Evolutionary conservation across 495 filamentous ascomycete species (phyloP).

Genomic region (Tuber calosporum): DNA sequence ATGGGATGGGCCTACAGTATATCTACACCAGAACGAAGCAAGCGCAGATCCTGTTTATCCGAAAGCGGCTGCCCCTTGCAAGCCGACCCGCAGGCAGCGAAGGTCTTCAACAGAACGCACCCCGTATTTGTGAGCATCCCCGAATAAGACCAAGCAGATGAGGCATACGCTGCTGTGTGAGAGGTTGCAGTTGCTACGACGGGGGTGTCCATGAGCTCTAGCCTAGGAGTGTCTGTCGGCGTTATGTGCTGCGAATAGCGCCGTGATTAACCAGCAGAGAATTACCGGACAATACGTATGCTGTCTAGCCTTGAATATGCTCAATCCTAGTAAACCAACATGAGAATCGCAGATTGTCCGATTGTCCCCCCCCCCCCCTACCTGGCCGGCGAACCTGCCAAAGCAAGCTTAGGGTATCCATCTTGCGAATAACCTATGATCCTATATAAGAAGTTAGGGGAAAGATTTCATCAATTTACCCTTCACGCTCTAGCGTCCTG

Average conservation of each 20-base stretch:
- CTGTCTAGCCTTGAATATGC: neutral
- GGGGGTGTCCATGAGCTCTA: conserved; percentile 49
- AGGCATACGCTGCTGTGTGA: conserved; percentile 48
- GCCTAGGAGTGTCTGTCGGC: conserved; percentile 48
- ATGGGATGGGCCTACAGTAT: conserved; percentile 46
- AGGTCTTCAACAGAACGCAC: conserved; percentile 48
- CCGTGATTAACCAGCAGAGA: conserved; percentile 45
- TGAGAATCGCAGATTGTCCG: conserved; percentile 45
- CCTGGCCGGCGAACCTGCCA: conserved; percentile 46
- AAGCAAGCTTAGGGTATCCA: conserved; percentile 44
- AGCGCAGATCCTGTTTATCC: conserved; percentile 50
- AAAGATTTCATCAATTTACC: conserved; percentile 39
- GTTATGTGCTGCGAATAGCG: conserved; percentile 49
- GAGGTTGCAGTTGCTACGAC: conserved; percentile 44
- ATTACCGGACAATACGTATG: conserved; percentile 49
- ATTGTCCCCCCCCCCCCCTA: conserved; percentile 45
- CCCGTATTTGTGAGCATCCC: conserved; percentile 49
- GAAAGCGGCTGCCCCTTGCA: conserved; percentile 40
- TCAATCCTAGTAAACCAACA: neutral
- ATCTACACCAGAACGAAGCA: conserved; percentile 54
- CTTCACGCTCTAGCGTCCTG: neutral
- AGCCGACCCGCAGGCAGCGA: conserved; percentile 19
- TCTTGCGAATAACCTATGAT: conserved; percentile 45
- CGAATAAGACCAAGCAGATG: conserved; percentile 50
- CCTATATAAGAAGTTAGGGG: conserved; percentile 44